Evolutionary conservation across 306 rosid species (phyloP).

Genomic region (Trifolium pratense): DNA sequence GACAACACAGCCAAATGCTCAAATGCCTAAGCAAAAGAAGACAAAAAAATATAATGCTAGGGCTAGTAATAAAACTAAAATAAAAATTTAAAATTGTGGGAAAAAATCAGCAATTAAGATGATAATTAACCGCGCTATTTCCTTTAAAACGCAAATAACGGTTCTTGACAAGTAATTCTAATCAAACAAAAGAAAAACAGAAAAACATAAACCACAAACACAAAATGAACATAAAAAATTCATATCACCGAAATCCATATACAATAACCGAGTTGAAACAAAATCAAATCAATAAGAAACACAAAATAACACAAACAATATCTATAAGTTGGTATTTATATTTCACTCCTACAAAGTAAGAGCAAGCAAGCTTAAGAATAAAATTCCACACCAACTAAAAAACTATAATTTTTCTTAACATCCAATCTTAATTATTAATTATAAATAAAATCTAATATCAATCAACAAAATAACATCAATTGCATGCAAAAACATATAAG

Average conservation of each 20-base stretch:
- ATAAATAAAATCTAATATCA: neutral
- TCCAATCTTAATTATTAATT: neutral
- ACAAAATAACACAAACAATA: neutral
- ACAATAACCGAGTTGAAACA: neutral
- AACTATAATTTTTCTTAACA: neutral
- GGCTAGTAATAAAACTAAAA: neutral
- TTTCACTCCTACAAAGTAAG: neutral
- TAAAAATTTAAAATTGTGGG: neutral
- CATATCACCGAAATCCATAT: neutral
- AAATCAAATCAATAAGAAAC: neutral
- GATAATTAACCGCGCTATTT: too few species aligned
- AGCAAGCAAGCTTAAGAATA: neutral
- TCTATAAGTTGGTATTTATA: neutral
- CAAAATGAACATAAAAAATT: slow-evolving; percentile 7
- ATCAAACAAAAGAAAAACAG: neutral
- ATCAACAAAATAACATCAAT: neutral
- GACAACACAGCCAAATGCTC: neutral
- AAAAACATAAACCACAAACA: neutral
- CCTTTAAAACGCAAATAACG: too few species aligned
- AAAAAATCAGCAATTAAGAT: neutral
- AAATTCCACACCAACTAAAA: neutral
- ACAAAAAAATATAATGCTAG: neutral
- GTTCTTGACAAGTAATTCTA: neutral
- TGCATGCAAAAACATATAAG: slow-evolving; percentile 4
- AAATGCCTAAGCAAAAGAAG: neutral